Percentiles rank a stretch among this genome's conserved stretches.
phyloP scores from a whole-genome alignment of 345 rosid genomes.

The Pelargonium nanum region DNA sequence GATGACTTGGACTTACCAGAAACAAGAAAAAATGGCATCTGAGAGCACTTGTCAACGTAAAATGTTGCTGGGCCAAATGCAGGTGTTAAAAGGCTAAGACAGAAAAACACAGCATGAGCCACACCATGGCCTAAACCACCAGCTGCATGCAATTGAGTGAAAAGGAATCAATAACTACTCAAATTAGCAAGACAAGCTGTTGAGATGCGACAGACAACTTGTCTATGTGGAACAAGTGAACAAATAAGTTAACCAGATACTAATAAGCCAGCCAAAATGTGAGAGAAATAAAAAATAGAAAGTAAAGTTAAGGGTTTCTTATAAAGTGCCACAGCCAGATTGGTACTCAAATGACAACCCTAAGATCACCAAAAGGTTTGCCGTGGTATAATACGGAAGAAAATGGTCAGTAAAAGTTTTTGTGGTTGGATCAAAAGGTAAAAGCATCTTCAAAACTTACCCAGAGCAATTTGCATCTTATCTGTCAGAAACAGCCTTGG shows the following conservation, averaged over 20 bases:
- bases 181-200: constrained; percentile 8
- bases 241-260: too few species aligned
- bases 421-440: not conserved
- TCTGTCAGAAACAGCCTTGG: constrained; percentile 81
- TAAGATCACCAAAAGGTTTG: not conserved
- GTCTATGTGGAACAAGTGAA: too few species aligned
- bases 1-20: constrained; percentile 51
- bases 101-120: constrained; percentile 97
- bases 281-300: not conserved
- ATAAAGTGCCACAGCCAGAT: not conserved
- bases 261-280: not conserved
- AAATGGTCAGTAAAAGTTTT: not conserved
- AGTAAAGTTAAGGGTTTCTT: not conserved
- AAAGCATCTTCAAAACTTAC: constrained; percentile 30
- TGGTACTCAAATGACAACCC: not conserved
- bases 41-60: constrained; percentile 63
- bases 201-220: not conserved
- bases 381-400: not conserved
- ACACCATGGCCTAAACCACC: constrained; percentile 99
- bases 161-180: constrained; percentile 16
- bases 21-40: constrained; percentile 81
- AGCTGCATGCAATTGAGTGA: constrained; percentile 55
- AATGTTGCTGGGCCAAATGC: constrained; percentile 96
- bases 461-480: constrained; percentile 85
- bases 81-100: constrained; percentile 82